Percentiles rank a stretch among this genome's conserved stretches.
phyloP scores from a whole-genome alignment of 495 filamentous ascomycete genomes.

The Filosporella fistucella region DNA sequence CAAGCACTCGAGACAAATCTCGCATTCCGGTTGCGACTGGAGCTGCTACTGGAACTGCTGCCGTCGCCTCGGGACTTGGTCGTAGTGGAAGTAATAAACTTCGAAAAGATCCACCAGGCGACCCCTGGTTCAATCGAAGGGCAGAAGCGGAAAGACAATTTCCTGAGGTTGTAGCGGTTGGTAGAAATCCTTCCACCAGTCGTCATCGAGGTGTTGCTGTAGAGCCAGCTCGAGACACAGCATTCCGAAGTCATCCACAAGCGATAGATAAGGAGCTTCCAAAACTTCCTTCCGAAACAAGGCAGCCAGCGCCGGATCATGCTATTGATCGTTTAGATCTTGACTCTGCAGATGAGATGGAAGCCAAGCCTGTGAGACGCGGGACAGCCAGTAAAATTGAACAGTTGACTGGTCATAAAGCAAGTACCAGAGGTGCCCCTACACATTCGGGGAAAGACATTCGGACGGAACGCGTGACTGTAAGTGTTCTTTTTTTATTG shows the following conservation, averaged over 20 bases:
- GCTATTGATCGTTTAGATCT: not conserved
- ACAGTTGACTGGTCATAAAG: conserved; percentile 20
- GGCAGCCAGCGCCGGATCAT: not conserved
- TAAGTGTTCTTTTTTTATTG: no score
- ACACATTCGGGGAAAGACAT: conserved; percentile 8
- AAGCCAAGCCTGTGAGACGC: conserved; percentile 13
- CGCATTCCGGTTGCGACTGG: conserved; percentile 10
- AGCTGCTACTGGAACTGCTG: conserved; percentile 9
- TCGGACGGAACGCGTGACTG: conserved; percentile 9
- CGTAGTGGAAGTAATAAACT: conserved; percentile 24
- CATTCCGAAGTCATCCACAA: conserved; percentile 17
- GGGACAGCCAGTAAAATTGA: conserved; percentile 19
- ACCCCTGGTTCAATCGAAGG: conserved; percentile 15
- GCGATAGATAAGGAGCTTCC: conserved; percentile 18
- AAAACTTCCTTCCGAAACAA: conserved; percentile 2
- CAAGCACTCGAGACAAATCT: conserved; percentile 16
- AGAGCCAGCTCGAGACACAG: conserved; percentile 8
- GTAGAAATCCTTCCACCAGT: conserved; percentile 7
- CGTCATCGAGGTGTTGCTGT: not conserved
- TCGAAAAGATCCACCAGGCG: conserved; percentile 23
- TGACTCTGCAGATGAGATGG: conserved; percentile 12
- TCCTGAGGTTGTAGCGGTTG: conserved; percentile 5
- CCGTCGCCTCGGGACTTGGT: conserved; percentile 6
- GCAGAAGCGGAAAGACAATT: conserved; percentile 11
- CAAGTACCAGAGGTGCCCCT: no score